phyloP scores from a whole-genome alignment of 176 grass and related monocot species.

The Phragmites australis region DNA sequence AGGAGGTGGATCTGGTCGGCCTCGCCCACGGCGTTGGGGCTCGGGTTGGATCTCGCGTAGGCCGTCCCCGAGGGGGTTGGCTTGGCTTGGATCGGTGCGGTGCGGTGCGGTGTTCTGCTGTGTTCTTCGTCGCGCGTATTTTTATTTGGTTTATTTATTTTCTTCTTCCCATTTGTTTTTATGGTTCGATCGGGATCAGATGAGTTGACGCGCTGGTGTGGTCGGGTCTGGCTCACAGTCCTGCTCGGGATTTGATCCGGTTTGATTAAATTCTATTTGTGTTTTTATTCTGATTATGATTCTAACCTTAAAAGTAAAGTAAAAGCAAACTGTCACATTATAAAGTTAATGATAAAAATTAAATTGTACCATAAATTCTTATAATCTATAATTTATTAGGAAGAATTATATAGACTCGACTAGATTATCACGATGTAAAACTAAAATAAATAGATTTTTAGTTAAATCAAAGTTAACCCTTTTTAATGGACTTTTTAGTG shows the following conservation, averaged over 20 bases:
- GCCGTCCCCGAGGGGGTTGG: constrained; percentile 34
- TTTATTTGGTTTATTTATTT: constrained; percentile 32
- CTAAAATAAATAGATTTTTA: too few relatives aligned
- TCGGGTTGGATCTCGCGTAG: constrained; percentile 48
- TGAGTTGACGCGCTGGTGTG: constrained; percentile 5
- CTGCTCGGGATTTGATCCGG: not conserved
- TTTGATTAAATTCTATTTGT: too few relatives aligned
- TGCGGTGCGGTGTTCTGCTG: constrained; percentile 28
- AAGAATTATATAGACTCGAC: too few relatives aligned
- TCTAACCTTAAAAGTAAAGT: too few relatives aligned
- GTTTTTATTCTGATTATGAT: too few relatives aligned
- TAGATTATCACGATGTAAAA: too few relatives aligned
- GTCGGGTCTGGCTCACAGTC: constrained; percentile 7
- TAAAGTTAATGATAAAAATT: too few relatives aligned
- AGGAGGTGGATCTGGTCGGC: constrained; percentile 49
- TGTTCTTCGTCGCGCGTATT: constrained; percentile 42
- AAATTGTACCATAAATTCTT: too few relatives aligned
- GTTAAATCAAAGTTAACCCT: too few relatives aligned
- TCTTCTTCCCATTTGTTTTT: not conserved
- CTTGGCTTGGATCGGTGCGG: constrained; percentile 30
- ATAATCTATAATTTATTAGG: too few relatives aligned
- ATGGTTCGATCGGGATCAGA: constrained; percentile 24
- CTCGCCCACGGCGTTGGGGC: constrained; percentile 23
- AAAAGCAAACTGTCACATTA: too few relatives aligned
- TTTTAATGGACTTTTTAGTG: too few relatives aligned